Conservation (phyloP, 2,329 filamentous ascomycete genomes). For the Phoma sp. region DNA sequence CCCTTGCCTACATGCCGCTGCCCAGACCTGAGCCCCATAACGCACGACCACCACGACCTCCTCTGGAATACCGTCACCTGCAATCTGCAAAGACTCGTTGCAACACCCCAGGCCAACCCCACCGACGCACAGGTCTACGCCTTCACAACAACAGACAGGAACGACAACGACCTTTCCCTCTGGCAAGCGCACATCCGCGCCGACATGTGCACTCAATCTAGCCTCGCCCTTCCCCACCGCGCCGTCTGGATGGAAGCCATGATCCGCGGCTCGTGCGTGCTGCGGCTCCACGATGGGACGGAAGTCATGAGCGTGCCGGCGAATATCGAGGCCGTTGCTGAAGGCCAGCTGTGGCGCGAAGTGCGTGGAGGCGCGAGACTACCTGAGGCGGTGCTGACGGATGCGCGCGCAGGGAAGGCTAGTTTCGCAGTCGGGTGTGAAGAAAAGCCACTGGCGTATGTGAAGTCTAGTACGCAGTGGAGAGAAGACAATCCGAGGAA, state of each 20-base stretch:
- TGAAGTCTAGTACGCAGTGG: background rate
- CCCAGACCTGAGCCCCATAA: background rate
- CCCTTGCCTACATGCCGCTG: background rate
- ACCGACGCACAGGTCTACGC: background rate
- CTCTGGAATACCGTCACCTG: background rate
- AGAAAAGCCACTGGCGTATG: background rate
- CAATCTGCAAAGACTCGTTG: background rate
- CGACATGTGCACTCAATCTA: background rate
- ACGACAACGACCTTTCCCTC: background rate
- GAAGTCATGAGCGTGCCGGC: background rate
- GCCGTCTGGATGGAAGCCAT: background rate
- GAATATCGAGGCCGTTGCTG: background rate
- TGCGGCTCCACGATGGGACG: background rate
- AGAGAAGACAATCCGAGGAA: slow-evolving; percentile 1
- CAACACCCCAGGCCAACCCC: background rate
- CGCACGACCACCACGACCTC: background rate
- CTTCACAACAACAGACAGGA: background rate
- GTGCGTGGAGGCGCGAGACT: background rate
- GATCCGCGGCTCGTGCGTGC: background rate
- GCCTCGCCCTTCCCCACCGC: background rate
- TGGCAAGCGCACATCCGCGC: background rate
- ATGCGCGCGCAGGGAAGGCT: background rate
- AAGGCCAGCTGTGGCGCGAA: background rate
- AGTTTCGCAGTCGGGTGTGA: background rate
- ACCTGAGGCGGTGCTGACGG: background rate